Base-by-base conservation (phyloP, 176 grass and related monocot genomes). In the Olyra latifolia region DNA sequence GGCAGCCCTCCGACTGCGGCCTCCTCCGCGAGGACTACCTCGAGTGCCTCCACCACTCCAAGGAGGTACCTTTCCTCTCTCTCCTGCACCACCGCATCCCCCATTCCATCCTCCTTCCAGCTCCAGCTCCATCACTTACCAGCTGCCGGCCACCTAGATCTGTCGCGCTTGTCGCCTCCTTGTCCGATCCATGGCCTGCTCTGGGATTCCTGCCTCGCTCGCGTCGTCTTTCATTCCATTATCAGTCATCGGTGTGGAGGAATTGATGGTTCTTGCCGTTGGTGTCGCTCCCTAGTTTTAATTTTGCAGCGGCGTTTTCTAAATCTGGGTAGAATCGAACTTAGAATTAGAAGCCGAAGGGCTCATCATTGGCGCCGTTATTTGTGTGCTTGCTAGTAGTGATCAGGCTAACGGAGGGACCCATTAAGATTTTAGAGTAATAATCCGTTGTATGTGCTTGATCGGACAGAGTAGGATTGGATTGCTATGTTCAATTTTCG, bases 21-120 rank as follows among this genome's bases (percentile, higher is more conserved):
- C 87, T 97, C 91, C 87, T 94, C 85, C 95, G 95, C 71, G 95
- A 97, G 85, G 95, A 97, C 73, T 97, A 97, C 92, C 52, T 97
- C 79, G 95, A 97, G 85, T 97, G 95, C 89, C 95, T 97, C 71
- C 95, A 97, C 85, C 95, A 97, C 80, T 81, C 89, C 92, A 97
- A 97, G 81, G 95, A 97, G 92, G 95, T 97, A 32, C 41, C 12
- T 16, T 19, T 7, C 22, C 48, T 49, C 4, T 6, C 23, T 15
- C 53, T 13, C 12, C 3, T 47, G n/a, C n/a, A n/a, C n/a, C n/a
- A n/a, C n/a, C n/a, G n/a, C n/a, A n/a, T n/a, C 32, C 32, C 32
- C 69, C 25, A 12, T 16, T 39, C 43, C 1, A 4, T 17, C 24
- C 50, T 24, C 44, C 24, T 8, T 35, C 32, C 32, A 35, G 32